Base-by-base conservation (phyloP, 2,329 filamentous ascomycete species). In the Ophiosphaerella korrae region DNA sequence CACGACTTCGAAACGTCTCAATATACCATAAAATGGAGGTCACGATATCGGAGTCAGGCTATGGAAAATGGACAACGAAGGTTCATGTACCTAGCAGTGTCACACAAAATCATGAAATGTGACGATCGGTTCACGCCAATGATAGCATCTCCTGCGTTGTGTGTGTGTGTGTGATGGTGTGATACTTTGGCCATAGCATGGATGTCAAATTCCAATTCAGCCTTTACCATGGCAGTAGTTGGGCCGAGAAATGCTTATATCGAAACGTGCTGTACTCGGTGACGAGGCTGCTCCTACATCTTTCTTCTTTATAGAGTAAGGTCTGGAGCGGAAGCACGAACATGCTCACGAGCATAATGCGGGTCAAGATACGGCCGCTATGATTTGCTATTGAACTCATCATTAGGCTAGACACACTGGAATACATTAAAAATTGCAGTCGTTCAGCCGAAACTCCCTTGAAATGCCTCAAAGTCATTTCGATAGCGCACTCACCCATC, bases 201-300 rank as follows among this genome's bases (percentile, higher is more conserved):
- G 90, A 96, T 97, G 92, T 97, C 92, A 97, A 96, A 96, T 97
- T 97, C 86, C 92, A 94, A 93, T 88, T 81, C 84, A 87, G 86
- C 87, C 75, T 77, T 74, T 62, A 50, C 44, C 77, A 75, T 96
- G 90, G 88, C 90, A 92, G 86, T 82, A 84, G 86, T 92, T 92
- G 91, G 92, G 92, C 92, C 90, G 92, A 96, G 91, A 96, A 91
- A 91, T 96, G 92, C 92, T 94, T 84, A 71, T 57, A 71, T 63
- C 44, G 47, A 70, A 52, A 63, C 55, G 53, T 58, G 58, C 64
- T 61, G 62, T 67, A 61, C 67, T 70, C 56, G 65, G 62, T 47
- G 67, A 68, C 64, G 62, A 70, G 68, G 55, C 67, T 62, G 60
- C 62, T 58, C 57, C 58, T 39, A 52, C 53, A 44, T 58, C 53